Evolutionary conservation across 306 rosid genomes (phyloP).

Genomic region (Phaseolus lunatus): DNA sequence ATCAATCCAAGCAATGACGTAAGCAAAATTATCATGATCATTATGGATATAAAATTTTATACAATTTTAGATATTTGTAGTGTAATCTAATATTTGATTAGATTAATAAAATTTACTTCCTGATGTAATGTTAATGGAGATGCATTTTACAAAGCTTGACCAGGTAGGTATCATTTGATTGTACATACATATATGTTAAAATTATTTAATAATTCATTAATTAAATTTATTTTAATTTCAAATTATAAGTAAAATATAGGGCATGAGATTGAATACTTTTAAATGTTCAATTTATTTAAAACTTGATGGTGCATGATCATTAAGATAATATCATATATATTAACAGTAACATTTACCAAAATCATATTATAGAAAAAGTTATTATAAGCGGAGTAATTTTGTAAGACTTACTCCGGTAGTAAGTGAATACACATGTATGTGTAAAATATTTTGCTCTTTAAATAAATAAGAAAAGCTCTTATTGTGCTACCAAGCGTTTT

Average conservation of each 20-base stretch:
- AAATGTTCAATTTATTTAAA: background rate
- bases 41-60: background rate
- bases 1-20: no score
- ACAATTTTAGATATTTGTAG: background rate
- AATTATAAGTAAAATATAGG: background rate
- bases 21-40: background rate
- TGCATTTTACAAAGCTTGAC: background rate
- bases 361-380: background rate
- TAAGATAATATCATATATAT: background rate
- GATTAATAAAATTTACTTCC: background rate
- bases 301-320: background rate
- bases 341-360: background rate
- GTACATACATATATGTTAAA: background rate
- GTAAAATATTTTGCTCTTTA: background rate
- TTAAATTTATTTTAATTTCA: no score
- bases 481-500: background rate
- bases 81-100: background rate
- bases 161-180: background rate
- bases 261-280: background rate
- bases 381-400: background rate
- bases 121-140: background rate
- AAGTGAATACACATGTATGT: background rate
- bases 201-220: background rate
- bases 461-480: constrained; percentile 2
- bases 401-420: background rate